phyloP scores from a whole-genome alignment of 306 rosid species.

The Cucurbita argyrosperma region DNA sequence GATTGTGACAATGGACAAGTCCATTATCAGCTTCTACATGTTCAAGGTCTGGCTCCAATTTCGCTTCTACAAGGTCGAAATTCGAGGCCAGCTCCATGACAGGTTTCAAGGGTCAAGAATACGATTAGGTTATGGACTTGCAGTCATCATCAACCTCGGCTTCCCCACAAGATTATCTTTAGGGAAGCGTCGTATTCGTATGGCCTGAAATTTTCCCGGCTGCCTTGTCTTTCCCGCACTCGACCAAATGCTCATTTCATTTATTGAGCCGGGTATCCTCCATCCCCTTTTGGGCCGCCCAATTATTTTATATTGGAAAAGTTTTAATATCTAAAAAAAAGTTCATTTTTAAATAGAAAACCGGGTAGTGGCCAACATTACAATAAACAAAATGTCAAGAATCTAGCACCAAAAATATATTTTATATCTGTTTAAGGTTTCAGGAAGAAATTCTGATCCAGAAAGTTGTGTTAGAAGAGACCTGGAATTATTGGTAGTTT shows the following conservation, averaged over 20 bases:
- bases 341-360: background rate
- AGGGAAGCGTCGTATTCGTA: background rate
- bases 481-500: background rate
- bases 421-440: background rate
- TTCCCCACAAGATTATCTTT: background rate
- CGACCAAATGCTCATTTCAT: background rate
- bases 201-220: background rate
- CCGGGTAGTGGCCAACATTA: too few relatives aligned
- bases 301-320: too few relatives aligned
- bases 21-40: background rate
- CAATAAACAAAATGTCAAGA: background rate
- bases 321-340: too few relatives aligned
- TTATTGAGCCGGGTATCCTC: background rate
- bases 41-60: background rate
- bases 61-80: background rate
- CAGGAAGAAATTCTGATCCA: background rate
- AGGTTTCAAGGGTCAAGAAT: background rate
- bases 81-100: slow-evolving; percentile 4
- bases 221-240: background rate
- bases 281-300: too few relatives aligned
- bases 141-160: background rate
- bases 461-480: background rate
- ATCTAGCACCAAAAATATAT: background rate
- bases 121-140: background rate
- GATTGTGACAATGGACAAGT: slow-evolving; percentile 7